These are phyloP conservation scores for Desmodesmus armatus DNA, from an alignment of 139 green algal genomes.

Conservation along the genomic window DNA sequence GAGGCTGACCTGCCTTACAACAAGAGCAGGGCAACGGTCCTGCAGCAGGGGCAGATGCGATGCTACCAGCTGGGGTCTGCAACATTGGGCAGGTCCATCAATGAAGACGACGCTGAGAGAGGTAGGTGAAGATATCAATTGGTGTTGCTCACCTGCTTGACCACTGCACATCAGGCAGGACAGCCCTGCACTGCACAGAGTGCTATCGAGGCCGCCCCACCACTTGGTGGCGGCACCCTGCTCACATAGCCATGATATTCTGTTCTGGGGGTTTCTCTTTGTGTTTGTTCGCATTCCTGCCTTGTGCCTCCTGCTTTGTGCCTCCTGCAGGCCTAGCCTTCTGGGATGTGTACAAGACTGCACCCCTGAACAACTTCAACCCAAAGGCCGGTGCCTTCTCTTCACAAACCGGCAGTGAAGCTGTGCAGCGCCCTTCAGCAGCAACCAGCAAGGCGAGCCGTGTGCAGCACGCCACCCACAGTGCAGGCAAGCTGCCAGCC, in stretches of 20 bases:
- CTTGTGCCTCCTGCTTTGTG: background rate
- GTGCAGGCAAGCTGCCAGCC: constrained; percentile 64
- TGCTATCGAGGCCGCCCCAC: no score
- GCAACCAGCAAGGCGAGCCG: constrained; percentile 66
- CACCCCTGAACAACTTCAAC: constrained; percentile 63
- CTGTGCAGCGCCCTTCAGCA: background rate
- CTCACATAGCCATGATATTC: no score
- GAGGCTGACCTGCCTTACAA: constrained; percentile 75
- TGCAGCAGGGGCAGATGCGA: constrained; percentile 58
- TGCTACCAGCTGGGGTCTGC: constrained; percentile 71
- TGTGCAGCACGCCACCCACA: constrained; percentile 67
- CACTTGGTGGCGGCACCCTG: no score
- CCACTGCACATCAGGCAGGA: background rate
- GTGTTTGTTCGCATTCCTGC: no score
- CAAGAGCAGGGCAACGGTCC: constrained; percentile 56
- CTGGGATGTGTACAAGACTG: constrained; percentile 79
- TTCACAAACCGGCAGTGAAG: background rate
- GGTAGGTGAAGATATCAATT: constrained; percentile 18
- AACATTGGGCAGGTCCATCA: constrained; percentile 62
- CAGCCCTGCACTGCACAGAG: background rate
- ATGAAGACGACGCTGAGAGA: constrained; percentile 74
- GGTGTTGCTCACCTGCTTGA: no score
- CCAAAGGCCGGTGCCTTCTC: constrained; percentile 37
- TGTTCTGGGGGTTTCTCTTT: no score
- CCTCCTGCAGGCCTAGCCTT: constrained; percentile 53